phyloP scores from a whole-genome alignment of 2,329 filamentous ascomycete species.

The Metarhizium sp. region DNA sequence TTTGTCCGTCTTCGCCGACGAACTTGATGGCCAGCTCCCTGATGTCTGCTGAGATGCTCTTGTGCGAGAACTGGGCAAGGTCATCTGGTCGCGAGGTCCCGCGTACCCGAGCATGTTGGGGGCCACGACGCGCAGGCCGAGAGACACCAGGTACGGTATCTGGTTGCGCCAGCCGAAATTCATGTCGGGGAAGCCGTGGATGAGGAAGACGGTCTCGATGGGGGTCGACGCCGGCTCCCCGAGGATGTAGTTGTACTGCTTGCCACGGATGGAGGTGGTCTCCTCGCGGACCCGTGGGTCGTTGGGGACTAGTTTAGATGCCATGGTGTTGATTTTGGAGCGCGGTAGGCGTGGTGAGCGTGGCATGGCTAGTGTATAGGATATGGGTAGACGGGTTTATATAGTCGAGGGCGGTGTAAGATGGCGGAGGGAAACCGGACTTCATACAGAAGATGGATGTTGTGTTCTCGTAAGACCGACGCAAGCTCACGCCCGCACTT shows the following conservation, averaged over 20 bases:
- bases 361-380: no score
- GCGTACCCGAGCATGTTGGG: slow-evolving; percentile 86
- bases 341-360: no score
- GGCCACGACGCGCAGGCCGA: slow-evolving; percentile 70
- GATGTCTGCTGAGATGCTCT: slow-evolving; percentile 66
- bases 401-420: not conserved
- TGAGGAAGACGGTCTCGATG: slow-evolving; percentile 40
- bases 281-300: slow-evolving; percentile 59
- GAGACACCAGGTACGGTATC: slow-evolving; percentile 63
- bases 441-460: not conserved
- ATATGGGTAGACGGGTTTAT: not conserved
- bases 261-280: slow-evolving; percentile 54
- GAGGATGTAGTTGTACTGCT: slow-evolving; percentile 59
- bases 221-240: slow-evolving; percentile 36
- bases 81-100: slow-evolving; percentile 58
- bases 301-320: slow-evolving; percentile 48
- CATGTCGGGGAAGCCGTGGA: slow-evolving; percentile 79
- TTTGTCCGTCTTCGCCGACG: slow-evolving; percentile 34
- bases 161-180: slow-evolving; percentile 84
- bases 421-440: not conserved
- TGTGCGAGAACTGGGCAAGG: slow-evolving; percentile 57
- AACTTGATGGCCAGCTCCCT: slow-evolving; percentile 56
- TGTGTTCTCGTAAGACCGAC: no score
- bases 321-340: slow-evolving; percentile 39
- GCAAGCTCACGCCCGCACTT: no score